phyloP scores from a whole-genome alignment of 805 yeast species.

The Candida jianshihensis region DNA sequence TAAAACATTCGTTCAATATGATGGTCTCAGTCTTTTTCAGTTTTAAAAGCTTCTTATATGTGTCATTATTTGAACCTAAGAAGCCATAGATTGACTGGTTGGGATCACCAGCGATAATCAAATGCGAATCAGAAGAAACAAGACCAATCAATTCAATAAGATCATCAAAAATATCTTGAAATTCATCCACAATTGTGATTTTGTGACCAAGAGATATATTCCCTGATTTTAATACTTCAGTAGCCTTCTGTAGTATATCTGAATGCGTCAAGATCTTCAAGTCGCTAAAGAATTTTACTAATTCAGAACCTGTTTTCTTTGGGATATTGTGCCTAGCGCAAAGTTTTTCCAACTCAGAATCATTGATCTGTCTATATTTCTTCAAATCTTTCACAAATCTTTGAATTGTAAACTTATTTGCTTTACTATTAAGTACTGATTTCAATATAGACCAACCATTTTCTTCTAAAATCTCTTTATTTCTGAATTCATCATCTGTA shows the following conservation, averaged over 20 bases:
- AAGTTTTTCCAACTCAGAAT: background rate
- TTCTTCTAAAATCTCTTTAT: slow-evolving; percentile 45
- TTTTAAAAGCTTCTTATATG: slow-evolving; percentile 22
- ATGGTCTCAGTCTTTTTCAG: slow-evolving; percentile 18
- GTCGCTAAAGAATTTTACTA: slow-evolving; percentile 8
- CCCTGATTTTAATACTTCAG: slow-evolving; percentile 24
- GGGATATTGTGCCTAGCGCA: background rate
- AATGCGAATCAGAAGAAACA: slow-evolving; percentile 37
- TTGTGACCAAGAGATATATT: slow-evolving; percentile 24
- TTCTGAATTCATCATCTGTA: slow-evolving; percentile 15
- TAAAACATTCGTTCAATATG: slow-evolving; percentile 44
- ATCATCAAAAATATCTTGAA: slow-evolving; percentile 58
- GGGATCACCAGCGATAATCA: slow-evolving; percentile 66
- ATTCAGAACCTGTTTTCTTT: background rate
- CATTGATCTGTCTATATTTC: background rate
- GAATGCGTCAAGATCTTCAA: slow-evolving; percentile 15
- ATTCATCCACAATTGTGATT: slow-evolving; percentile 60
- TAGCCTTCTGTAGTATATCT: slow-evolving; percentile 23
- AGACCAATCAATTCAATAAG: slow-evolving; percentile 38
- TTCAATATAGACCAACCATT: slow-evolving; percentile 42
- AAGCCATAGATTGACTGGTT: slow-evolving; percentile 67
- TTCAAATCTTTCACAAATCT: background rate
- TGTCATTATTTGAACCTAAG: slow-evolving; percentile 42
- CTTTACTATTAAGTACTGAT: slow-evolving; percentile 17
- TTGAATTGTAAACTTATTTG: slow-evolving; percentile 9